These are phyloP conservation scores for Aspergillus wentii DNA, from an alignment of 495 filamentous ascomycete genomes.

Conservation along the genomic window DNA sequence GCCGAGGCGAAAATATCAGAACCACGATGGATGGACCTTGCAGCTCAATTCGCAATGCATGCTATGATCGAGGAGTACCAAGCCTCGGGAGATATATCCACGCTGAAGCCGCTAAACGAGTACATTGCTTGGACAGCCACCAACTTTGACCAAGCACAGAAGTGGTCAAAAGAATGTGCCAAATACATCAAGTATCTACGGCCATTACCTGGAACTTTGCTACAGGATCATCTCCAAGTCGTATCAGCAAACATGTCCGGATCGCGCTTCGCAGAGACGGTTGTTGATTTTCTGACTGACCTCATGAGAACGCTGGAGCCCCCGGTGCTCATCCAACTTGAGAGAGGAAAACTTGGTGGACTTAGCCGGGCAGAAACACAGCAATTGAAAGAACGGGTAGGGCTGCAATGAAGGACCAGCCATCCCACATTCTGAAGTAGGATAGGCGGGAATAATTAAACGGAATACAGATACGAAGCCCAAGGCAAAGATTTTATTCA, in stretches of 20 bases:
- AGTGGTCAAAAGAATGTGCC: slow-evolving; percentile 10
- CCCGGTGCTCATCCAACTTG: slow-evolving; percentile 42
- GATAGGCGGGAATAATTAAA: not conserved
- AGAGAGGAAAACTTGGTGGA: slow-evolving; percentile 33
- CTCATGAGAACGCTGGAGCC: slow-evolving; percentile 31
- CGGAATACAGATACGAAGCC: not conserved
- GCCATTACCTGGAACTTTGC: slow-evolving; percentile 4
- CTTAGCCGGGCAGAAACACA: slow-evolving; percentile 31
- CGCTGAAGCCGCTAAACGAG: too few relatives aligned
- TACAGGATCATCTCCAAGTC: slow-evolving; percentile 3
- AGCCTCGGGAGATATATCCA: too few relatives aligned
- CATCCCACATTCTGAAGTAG: not conserved
- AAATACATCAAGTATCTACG: slow-evolving; percentile 12
- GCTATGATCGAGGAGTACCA: slow-evolving; percentile 44
- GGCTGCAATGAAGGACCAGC: slow-evolving; percentile 23
- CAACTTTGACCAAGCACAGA: not conserved
- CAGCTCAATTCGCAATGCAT: slow-evolving; percentile 45
- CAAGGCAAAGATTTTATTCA: too few relatives aligned
- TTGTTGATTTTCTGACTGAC: slow-evolving; percentile 25
- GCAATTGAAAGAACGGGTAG: slow-evolving; percentile 24
- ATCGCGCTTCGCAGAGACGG: slow-evolving; percentile 15
- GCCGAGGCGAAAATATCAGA: slow-evolving; percentile 18
- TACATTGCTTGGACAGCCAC: too few relatives aligned
- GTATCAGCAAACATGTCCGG: slow-evolving; percentile 8
- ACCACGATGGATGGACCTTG: slow-evolving; percentile 38